Evolutionary conservation across 805 yeast species (phyloP), one percentile per base, ranked within the genome.

Genomic region (Saturnispora saitoi): DNA sequence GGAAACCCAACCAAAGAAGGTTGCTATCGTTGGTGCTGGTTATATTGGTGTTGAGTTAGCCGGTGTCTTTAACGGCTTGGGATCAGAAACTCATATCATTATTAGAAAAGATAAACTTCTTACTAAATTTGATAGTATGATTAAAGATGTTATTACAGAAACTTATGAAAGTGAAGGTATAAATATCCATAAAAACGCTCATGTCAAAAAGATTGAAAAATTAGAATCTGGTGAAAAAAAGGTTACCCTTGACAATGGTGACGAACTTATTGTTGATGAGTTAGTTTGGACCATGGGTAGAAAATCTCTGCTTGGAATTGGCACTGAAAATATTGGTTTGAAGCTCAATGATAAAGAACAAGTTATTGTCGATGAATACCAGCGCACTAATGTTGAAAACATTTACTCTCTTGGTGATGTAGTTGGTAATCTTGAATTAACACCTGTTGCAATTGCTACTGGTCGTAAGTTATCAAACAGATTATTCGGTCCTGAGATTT

Each of bases 401-500:
- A 74, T 93, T 54, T 87, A 76, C 64, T 83, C 99, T 1, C 71
- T 93, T 42, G 99, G 99, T 61, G 99, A 93, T 66, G 95, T 91
- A 51, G 84, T 86, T 40, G 97, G 96, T 53, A 81, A 85, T 29
- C 84, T 86, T 41, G 98, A 93, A 71, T 77, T 93, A 59, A 93
- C 99, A 2, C 99, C 99, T 8, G 97, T 89, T 40, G 99, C 99
- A 34, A 93, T 93, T 70, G 97, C 99, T 32, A 90, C 99, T 9
- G 99, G 99, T 52, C 83, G 99, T 69, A 86, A 80, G 65, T 76
- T 93, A 57, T 79, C 97, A 28, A 90, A 91, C 71, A 79, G 99
- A 65, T 70, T 93, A 51, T 93, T 91, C 64, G 96, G 96, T 20
- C 83, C 90, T 48, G 79, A 75, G 53, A 64, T 69, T 49, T 87